Conservation (phyloP, 306 rosid genomes). For the Malus fusca region DNA sequence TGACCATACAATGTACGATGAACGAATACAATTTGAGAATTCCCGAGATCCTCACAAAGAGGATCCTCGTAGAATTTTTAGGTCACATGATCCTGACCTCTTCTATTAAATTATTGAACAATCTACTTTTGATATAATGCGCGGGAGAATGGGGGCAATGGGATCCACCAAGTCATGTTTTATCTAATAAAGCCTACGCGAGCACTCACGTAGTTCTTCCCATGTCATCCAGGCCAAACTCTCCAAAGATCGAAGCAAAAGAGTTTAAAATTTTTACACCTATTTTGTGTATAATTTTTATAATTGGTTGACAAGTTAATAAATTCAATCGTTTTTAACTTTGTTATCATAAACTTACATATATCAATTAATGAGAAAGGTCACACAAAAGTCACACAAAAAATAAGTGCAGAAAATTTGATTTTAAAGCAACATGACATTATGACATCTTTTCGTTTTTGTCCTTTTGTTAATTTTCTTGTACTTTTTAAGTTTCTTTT, state of each 20-base stretch:
- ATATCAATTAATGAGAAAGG: accelerated
- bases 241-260: neutral
- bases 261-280: no score
- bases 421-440: neutral
- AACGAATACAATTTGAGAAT: accelerated
- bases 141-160: neutral
- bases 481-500: neutral
- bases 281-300: no score
- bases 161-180: neutral
- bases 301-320: no score
- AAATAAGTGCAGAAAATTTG: no score
- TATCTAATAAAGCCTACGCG: neutral
- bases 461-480: neutral
- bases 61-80: no score
- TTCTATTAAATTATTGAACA: neutral
- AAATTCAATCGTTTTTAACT: no score
- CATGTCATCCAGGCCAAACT: neutral
- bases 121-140: neutral
- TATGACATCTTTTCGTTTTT: neutral
- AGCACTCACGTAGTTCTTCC: neutral
- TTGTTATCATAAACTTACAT: no score
- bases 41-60: no score
- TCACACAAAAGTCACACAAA: no score
- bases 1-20: accelerated
- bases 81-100: neutral